Evolutionary conservation across 2,329 filamentous ascomycete species (phyloP).

Genomic region (Arthrinium puccinioides): DNA sequence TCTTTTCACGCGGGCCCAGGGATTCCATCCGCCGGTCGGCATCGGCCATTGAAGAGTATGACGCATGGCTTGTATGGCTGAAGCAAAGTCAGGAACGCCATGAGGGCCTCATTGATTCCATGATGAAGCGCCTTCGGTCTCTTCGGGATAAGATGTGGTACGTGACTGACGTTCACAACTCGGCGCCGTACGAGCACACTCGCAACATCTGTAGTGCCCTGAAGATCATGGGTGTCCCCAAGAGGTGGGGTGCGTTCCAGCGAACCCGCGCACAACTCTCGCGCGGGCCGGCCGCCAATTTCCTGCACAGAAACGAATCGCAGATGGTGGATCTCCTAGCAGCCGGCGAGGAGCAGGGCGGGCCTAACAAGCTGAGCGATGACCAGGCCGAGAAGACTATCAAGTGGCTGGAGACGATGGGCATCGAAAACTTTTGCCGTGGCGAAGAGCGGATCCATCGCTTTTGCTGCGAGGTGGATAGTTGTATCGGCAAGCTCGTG

Average conservation of each 20-base stretch:
- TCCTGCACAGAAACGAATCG: conserved; percentile 73
- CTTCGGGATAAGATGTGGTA: conserved; percentile 99
- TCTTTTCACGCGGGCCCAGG: conserved; percentile 65
- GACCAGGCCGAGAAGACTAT: conserved; percentile 82
- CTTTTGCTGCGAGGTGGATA: conserved; percentile 84
- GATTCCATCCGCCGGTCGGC: conserved; percentile 64
- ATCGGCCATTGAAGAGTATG: conserved; percentile 69
- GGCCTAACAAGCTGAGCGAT: conserved; percentile 92
- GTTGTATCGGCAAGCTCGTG: conserved; percentile 77
- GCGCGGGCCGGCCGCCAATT: conserved; percentile 44
- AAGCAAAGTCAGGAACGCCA: conserved; percentile 76
- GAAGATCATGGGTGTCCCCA: conserved; percentile 76
- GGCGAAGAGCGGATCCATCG: conserved; percentile 93
- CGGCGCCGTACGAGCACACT: conserved; percentile 79
- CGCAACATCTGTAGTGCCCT: conserved; percentile 79
- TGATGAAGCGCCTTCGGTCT: conserved; percentile 66
- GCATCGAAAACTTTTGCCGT: conserved; percentile 87
- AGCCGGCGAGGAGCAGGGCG: conserved; percentile 74
- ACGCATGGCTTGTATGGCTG: conserved; percentile 76
- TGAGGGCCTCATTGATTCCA: conserved; percentile 64
- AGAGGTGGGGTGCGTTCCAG: conserved; percentile 46
- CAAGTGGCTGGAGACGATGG: conserved; percentile 73
- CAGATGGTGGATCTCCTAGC: conserved; percentile 85
- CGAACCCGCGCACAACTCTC: conserved; percentile 39
- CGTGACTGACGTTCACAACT: conserved; percentile 86